Percentiles rank a stretch among this genome's conserved stretches.
These are phyloP conservation scores for Cladosporium sp. DNA, from an alignment of 2,329 filamentous ascomycete genomes.

Conservation along the genomic window DNA sequence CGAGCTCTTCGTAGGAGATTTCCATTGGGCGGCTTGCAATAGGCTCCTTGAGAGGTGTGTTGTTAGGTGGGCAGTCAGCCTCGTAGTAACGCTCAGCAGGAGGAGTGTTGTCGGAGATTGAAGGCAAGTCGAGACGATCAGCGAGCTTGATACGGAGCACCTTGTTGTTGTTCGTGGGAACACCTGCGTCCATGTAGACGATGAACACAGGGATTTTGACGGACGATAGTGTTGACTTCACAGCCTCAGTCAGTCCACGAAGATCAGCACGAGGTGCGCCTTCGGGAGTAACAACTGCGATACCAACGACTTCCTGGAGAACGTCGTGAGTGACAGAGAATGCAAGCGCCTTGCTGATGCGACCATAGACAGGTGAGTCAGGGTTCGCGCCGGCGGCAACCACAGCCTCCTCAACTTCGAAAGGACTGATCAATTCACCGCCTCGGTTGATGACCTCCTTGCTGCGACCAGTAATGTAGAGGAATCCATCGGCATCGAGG, in stretches of 20 bases:
- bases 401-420: conserved; percentile 60
- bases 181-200: conserved; percentile 57
- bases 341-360: conserved; percentile 52
- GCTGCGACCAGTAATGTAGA: conserved; percentile 57
- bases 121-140: conserved; percentile 49
- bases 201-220: conserved; percentile 56
- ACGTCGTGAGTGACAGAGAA: conserved; percentile 56
- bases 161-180: conserved; percentile 60
- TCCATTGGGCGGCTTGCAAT: conserved; percentile 37
- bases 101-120: conserved; percentile 48
- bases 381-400: conserved; percentile 47
- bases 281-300: conserved; percentile 52
- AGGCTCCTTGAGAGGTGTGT: conserved; percentile 46
- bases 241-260: conserved; percentile 49
- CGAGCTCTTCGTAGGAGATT: conserved; percentile 23
- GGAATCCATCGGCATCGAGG: conserved; percentile 52
- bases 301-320: conserved; percentile 58
- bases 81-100: conserved; percentile 52
- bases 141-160: conserved; percentile 56
- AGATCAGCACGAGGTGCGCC: conserved; percentile 50
- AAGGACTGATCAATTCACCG: conserved; percentile 60
- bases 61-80: conserved; percentile 50
- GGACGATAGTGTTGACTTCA: conserved; percentile 52
- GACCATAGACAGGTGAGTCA: conserved; percentile 48
- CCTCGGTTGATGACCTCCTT: conserved; percentile 61